A percentile compares a stretch with the other conserved stretches of the same genome.
phyloP scores from a whole-genome alignment of 2,329 filamentous ascomycete genomes.

The Diaporthe batatas region DNA sequence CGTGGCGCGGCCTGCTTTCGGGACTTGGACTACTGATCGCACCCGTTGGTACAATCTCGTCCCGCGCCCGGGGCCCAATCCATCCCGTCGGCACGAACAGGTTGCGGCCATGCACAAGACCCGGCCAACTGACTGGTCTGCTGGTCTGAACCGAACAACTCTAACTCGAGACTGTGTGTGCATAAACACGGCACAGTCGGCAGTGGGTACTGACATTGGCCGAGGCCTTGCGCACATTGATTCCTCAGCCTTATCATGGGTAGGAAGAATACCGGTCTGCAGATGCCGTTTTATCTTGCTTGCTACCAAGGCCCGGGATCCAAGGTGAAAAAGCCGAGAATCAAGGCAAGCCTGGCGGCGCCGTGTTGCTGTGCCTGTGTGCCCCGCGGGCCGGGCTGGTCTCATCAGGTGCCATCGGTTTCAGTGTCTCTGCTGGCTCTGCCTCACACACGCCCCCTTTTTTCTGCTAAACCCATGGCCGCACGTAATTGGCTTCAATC shows the following conservation, averaged over 20 bases:
- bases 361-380: neutral
- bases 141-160: neutral
- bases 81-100: slow-evolving; percentile 15
- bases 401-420: slow-evolving; percentile 31
- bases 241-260: neutral
- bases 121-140: neutral
- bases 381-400: neutral
- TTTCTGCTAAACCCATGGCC: neutral
- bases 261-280: slow-evolving; percentile 6
- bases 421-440: slow-evolving; percentile 17
- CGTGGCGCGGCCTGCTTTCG: slow-evolving; percentile 25
- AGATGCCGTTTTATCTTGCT: neutral
- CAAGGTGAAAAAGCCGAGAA: slow-evolving; percentile 12
- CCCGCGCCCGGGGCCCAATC: slow-evolving; percentile 7
- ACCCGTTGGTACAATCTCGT: slow-evolving; percentile 14
- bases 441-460: slow-evolving; percentile 14
- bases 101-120: neutral
- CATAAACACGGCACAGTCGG: neutral
- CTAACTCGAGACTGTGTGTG: neutral
- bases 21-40: slow-evolving; percentile 17
- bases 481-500: slow-evolving; percentile 1
- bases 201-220: neutral
- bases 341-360: neutral
- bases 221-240: neutral
- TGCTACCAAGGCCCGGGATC: neutral